Conservation (phyloP, 768 basidiomycete genomes). For the Rhodotorula babjevae region DNA sequence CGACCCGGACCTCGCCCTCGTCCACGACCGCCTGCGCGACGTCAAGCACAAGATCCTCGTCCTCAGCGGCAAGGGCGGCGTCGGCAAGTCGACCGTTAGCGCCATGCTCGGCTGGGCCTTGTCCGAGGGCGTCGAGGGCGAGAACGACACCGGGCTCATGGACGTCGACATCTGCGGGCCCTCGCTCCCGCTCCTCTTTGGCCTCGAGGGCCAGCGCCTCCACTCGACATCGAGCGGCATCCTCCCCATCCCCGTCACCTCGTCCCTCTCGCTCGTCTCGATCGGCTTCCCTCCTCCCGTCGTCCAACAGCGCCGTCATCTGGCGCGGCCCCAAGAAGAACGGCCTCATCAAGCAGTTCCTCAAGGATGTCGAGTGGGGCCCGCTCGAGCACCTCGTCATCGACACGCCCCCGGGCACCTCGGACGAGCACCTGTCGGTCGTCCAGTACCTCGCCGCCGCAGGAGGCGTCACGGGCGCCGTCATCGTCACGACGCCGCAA, state of each 20-base stretch:
- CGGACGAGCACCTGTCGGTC: conserved; percentile 92
- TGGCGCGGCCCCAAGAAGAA: conserved; percentile 99
- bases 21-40: conserved; percentile 69
- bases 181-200: conserved; percentile 93
- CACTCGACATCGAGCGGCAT: conserved; percentile 91
- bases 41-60: conserved; percentile 93
- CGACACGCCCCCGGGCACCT: conserved; percentile 96
- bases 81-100: conserved; percentile 96
- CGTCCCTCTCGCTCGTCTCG: conserved; percentile 60
- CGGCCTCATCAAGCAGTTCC: conserved; percentile 93
- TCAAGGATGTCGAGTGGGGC: conserved; percentile 99
- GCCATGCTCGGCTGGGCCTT: conserved; percentile 96
- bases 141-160: conserved; percentile 73
- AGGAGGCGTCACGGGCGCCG: conserved; percentile 89
- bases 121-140: conserved; percentile 67
- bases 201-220: conserved; percentile 76
- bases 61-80: conserved; percentile 93
- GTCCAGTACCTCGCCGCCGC: conserved; percentile 87
- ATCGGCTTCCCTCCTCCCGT: conserved; percentile 94
- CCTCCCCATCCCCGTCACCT: conserved; percentile 95
- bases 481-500: conserved; percentile 95
- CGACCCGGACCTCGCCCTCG: conserved; percentile 83
- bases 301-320: conserved; percentile 76
- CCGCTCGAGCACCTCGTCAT: conserved; percentile 83
- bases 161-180: conserved; percentile 98